Base-by-base conservation (phyloP, 192 early-diverging fungal genomes). In the Obelidium mucronatum region DNA sequence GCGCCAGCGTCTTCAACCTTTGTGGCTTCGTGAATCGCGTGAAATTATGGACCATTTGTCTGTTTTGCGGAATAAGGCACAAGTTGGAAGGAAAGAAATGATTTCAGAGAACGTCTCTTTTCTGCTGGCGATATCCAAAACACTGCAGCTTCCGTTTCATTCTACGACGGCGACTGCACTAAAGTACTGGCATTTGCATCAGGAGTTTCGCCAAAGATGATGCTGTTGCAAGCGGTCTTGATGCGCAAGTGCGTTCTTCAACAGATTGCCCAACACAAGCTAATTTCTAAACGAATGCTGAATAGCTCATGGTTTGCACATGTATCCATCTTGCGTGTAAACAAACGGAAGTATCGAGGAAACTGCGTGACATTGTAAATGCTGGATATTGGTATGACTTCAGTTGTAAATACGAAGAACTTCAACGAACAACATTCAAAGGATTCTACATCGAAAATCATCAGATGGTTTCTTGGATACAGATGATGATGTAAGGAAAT, bases 311-410 rank as follows among this genome's bases (percentile, higher is more conserved):
- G 13, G 5, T 58, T 13, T 72, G 53, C 24, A 31, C 69, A 4
- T 72, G 69, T 35, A 35, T 79, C 3, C 65, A 58, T 66, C 52
- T 79, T 1, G 78, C 78, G 22, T 74, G 72, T 62, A 79, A 79
- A 1, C 58, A 64, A 2, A 63, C 58, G 6, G 78, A 79, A 44
- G 39, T 66, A 11, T 40, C 71, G 35, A 19, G 78, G 22, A 75
- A 75, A 35, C 55, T 79, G 36, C n/a, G 78, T 11, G 72, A 79
- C 73, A 39, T 74, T 11, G 42, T 79, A 4, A 79, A 79, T 40
- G 60, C 64, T 31, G 65, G 24, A 2, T 74, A 55, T 44, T 75
- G 70, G 78, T 78, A 17, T 1, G 69, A 1, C 4, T 37, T 52
- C 65, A 8, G 26, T 42, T 60, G 24, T 13, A 66, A 24, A 53